Evolutionary conservation across 805 yeast genomes (phyloP), one percentile per base, ranked within the genome.

Genomic region (Brettanomyces naardenensis): DNA sequence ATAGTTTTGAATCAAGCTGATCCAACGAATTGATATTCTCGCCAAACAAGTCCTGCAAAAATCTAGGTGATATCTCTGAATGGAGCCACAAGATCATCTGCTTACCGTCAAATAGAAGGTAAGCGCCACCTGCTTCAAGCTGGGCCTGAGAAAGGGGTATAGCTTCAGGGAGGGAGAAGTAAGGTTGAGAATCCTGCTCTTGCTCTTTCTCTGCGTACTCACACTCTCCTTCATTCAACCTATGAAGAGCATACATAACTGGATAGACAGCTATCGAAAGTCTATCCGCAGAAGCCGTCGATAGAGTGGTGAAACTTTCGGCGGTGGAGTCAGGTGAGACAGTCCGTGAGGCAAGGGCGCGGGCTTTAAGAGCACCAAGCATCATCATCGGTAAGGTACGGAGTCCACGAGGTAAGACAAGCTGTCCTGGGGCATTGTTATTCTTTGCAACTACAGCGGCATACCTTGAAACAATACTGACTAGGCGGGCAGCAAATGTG

Each of bases 321-420:
- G 85, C 67, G 40, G 95, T 71, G 2, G 72, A 53, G 55, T 92
- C 96, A 21, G 82, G 75, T 25, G 70, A 58, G 9, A 69, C 62
- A 6, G 69, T 61, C 5, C 69, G 57, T 15, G 69, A 71, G 33
- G 75, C 64, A 20, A 89, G 67, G 1, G 87, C 77, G 37, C 66
- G 69, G 1, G 82, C 55, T 54, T 90, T 92, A 46, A 78, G 69
- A 42, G 88, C 75, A 0, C 90, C 67, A 36, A 88, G 65, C 35
- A 83, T 53, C 48, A 73, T 77, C 49, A 79, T 70, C 7, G 90
- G 77, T 38, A 90, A 64, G 31, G 85, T 76, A 41, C 75, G 75
- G 48, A 92, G 64, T 7, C 90, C 75, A 32, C 82, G 85, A 0
- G 98, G 97, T 56, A 90, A 66, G 5, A 90, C 70, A 43, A 92